Percentiles rank a stretch among this genome's conserved stretches.
phyloP scores from a whole-genome alignment of 495 filamentous ascomycete species.

The Trichoderma reesei region DNA sequence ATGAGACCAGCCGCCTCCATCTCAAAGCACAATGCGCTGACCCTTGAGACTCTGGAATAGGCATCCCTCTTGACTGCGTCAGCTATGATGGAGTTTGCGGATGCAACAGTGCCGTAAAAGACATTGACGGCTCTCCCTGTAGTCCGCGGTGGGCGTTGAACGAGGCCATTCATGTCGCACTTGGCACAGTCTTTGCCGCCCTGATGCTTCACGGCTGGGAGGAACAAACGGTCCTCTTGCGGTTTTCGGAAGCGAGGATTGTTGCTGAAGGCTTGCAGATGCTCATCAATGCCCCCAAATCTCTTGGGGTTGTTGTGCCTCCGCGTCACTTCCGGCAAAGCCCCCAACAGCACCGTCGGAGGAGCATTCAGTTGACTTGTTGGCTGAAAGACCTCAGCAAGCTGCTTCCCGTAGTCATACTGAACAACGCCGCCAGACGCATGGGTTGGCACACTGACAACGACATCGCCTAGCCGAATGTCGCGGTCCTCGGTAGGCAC shows the following conservation, averaged over 20 bases:
- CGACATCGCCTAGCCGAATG: constrained; percentile 33
- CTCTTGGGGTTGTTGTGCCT: constrained; percentile 13
- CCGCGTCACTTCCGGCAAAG: constrained; percentile 13
- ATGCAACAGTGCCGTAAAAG: constrained; percentile 19
- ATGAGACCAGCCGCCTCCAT: not conserved
- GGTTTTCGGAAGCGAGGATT: not conserved
- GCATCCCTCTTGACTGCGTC: constrained; percentile 19
- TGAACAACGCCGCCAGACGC: constrained; percentile 16
- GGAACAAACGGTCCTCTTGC: constrained; percentile 12
- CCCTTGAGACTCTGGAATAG: not conserved
- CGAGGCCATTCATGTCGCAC: constrained; percentile 10
- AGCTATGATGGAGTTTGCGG: constrained; percentile 21
- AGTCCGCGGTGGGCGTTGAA: not conserved
- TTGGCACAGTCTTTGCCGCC: constrained; percentile 14
- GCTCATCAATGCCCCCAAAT: constrained; percentile 9
- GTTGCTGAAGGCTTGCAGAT: not conserved
- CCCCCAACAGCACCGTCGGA: not conserved
- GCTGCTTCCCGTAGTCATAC: constrained; percentile 24
- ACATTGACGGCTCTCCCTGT: not conserved
- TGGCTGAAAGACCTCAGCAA: constrained; percentile 16
- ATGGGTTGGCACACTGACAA: constrained; percentile 20
- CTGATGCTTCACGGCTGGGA: constrained; percentile 18
- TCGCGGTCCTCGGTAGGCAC: constrained; percentile 13
- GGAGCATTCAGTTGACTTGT: not conserved
- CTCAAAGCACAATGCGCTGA: constrained; percentile 11